Percentiles rank a stretch among this genome's conserved stretches.
These are phyloP conservation scores for Verticillium zaregamsianum DNA, from an alignment of 2,329 filamentous ascomycete genomes.

Conservation along the genomic window DNA sequence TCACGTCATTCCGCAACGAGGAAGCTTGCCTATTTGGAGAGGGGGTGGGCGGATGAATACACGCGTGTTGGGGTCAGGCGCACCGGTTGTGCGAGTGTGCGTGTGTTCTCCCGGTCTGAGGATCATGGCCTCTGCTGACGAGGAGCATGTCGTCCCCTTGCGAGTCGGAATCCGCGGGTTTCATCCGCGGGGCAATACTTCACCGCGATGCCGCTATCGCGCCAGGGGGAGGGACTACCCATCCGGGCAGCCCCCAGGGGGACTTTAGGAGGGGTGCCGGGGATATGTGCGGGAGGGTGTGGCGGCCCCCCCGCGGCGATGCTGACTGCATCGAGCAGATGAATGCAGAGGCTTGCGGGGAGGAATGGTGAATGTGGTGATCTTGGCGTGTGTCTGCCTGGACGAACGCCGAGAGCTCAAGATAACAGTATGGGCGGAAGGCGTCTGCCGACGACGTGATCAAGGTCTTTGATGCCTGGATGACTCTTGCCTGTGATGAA, in stretches of 20 bases:
- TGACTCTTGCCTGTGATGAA: no score
- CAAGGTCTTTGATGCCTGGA: background rate
- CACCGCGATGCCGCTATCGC: no score
- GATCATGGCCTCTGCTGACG: no score
- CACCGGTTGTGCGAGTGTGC: no score
- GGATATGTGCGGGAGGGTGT: background rate
- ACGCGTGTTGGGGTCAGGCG: no score
- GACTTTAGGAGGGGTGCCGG: background rate
- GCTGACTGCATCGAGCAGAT: background rate
- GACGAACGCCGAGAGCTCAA: background rate
- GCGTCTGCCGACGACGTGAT: background rate
- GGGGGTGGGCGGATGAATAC: background rate
- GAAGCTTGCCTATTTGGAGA: background rate
- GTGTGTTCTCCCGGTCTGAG: no score
- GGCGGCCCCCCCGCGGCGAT: background rate
- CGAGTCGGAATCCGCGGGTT: no score
- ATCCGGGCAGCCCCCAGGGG: background rate
- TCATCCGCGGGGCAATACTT: no score
- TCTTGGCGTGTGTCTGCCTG: background rate
- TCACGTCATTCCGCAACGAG: background rate
- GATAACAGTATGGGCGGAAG: background rate
- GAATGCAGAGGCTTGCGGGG: background rate
- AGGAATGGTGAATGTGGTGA: background rate
- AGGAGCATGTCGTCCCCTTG: no score
- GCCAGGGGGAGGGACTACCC: no score